Base-by-base conservation (phyloP, 306 rosid species). In the Gastrolobium bilobum region DNA sequence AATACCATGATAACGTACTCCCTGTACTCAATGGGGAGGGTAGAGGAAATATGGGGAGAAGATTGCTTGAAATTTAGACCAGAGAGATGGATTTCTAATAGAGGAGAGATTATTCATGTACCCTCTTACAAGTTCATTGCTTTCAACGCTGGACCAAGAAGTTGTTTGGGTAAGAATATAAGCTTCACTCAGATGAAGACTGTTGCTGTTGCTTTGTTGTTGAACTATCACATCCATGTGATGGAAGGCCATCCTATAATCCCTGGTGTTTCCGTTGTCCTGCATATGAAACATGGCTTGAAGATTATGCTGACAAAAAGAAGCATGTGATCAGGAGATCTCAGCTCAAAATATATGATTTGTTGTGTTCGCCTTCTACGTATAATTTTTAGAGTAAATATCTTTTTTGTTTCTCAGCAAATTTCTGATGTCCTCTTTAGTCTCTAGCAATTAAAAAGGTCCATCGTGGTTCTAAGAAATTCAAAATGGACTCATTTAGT, bases 51-150 rank as follows among this genome's bases (percentile, higher is more conserved):
- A 29, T 58, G 64, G 64, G 62, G 64, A 1, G 64, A 58, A 58
- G 64, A 58, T 31, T 58, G 64, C 64, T 31, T 58, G 64, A 9
- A 58, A 58, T 58, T 58, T 31, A 58, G 39, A 8, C 62, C 62
- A 56, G 62, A 56, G 62, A 56, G 62, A 3, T 56, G 62, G 62
- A 29, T 56, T 56, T 57, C 64, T 29, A 9, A 57, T 1, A 30
- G 4, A 31, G 64, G 64, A 58, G 64, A 39, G 64, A 58, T 58
- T 58, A 58, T 10, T 26, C 62, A 56, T 9, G 6, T 56, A 8
- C 62, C 62, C 34, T 56, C 37, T 29, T 56, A 56, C 62, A 58
- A 58, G 39, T 58, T 58, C 39, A 58, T 58, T 30, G 64, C 64
- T 30, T 58, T 58, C 39, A 58, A 58, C 29, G 64, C 64, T 5